Evolutionary conservation across 1,284 basidiomycete species (phyloP).

Genomic region (Porodaedalea pini): DNA sequence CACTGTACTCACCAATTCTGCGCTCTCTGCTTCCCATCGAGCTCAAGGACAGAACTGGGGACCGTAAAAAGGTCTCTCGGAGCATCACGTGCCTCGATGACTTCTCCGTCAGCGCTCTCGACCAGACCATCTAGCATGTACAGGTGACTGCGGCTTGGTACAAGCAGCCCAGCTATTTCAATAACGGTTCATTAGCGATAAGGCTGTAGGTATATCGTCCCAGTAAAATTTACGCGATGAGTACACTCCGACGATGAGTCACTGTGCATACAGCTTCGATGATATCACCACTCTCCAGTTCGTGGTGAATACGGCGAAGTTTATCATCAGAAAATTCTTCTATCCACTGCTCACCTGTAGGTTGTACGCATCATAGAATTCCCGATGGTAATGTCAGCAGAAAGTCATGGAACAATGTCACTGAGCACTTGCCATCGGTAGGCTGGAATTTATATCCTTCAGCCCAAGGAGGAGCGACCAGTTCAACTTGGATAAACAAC

Average conservation of each 20-base stretch:
- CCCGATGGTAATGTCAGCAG: not conserved
- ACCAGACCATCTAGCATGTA: conserved; percentile 95
- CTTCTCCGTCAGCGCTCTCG: conserved; percentile 81
- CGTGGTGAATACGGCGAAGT: conserved; percentile 73
- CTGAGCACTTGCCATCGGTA: conserved; percentile 53
- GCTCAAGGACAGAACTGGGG: conserved; percentile 77
- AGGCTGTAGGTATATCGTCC: not conserved
- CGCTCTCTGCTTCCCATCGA: conserved; percentile 72
- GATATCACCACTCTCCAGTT: conserved; percentile 85
- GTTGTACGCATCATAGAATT: conserved; percentile 3
- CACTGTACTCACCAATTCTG: conserved; percentile 67
- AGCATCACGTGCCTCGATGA: conserved; percentile 86
- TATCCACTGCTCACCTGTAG: conserved; percentile 48
- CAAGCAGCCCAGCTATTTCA: conserved; percentile 74
- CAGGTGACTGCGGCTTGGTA: conserved; percentile 79
- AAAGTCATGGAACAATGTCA: conserved; percentile 31
- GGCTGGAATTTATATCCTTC: conserved; percentile 73
- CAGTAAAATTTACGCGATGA: conserved; percentile 62
- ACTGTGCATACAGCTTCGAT: conserved; percentile 90
- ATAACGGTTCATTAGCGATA: not conserved
- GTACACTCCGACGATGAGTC: conserved; percentile 82
- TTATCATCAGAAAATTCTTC: conserved; percentile 79
- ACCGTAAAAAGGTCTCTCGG: conserved; percentile 81
- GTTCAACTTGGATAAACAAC: conserved; percentile 57
- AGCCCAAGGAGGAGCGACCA: conserved; percentile 65